Evolutionary conservation across 2,329 filamentous ascomycete species (phyloP).

Genomic region (Fusarium buxicola): DNA sequence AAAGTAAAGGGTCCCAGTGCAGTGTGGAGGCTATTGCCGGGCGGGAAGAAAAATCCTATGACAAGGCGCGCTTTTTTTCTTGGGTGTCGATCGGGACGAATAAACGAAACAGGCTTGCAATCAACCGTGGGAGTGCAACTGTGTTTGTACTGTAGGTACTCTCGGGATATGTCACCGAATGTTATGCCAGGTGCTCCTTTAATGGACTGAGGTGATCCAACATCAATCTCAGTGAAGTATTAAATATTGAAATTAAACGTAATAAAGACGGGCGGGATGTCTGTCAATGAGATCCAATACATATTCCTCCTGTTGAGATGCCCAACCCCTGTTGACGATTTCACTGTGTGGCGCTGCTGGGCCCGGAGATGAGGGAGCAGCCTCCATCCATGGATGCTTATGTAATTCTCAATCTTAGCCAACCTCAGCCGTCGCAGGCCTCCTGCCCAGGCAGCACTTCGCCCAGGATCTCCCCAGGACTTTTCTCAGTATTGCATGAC

Average conservation of each 20-base stretch:
- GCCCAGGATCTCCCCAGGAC: slow-evolving; percentile 7
- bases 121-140: no score
- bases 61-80: neutral
- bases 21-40: slow-evolving; percentile 14
- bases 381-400: no score
- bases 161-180: neutral
- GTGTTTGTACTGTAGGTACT: neutral
- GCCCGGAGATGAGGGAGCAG: neutral
- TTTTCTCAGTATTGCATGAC: slow-evolving; percentile 6
- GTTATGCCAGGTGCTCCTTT: no score
- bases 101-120: no score
- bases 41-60: slow-evolving; percentile 8
- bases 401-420: slow-evolving; percentile 3
- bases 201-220: no score
- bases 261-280: no score
- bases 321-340: neutral
- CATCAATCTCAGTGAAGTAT: neutral
- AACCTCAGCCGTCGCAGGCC: neutral
- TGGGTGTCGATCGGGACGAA: neutral
- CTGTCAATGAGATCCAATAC: no score
- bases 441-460: slow-evolving; percentile 8
- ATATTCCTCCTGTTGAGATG: no score
- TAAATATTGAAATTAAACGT: neutral
- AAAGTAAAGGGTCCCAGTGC: slow-evolving; percentile 9
- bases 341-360: slow-evolving; percentile 2